Percentiles rank a stretch among this genome's conserved stretches.
phyloP scores from a whole-genome alignment of 305 asterid species.

The Fraxinus ornus region DNA sequence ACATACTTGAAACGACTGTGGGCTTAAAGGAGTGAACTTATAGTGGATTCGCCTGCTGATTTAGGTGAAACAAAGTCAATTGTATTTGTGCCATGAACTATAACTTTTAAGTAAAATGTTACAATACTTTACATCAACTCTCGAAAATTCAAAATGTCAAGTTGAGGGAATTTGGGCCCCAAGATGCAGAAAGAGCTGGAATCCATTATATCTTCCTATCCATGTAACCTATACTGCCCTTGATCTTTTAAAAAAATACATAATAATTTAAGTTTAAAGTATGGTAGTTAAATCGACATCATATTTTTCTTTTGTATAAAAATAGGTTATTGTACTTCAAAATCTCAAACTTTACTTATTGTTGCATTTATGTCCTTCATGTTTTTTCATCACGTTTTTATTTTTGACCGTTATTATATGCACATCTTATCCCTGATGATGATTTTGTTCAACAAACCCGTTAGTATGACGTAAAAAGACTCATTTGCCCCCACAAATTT shows the following conservation, averaged over 20 bases:
- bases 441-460: too few species aligned
- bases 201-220: slow-evolving; percentile 22
- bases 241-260: not conserved
- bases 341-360: not conserved
- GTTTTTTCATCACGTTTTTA: too few species aligned
- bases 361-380: not conserved
- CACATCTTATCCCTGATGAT: too few species aligned
- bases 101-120: not conserved
- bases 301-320: not conserved
- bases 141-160: not conserved
- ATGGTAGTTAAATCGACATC: not conserved
- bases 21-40: too few species aligned
- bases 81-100: not conserved
- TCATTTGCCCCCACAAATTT: too few species aligned
- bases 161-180: slow-evolving; percentile 27
- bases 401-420: too few species aligned
- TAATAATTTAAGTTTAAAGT: not conserved
- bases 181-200: slow-evolving; percentile 6
- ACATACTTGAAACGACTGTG: too few species aligned
- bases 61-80: too few species aligned
- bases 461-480: too few species aligned
- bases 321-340: not conserved
- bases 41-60: not conserved
- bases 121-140: too few species aligned
- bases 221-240: slow-evolving; percentile 19